Evolutionary conservation across 2,329 filamentous ascomycete genomes (phyloP), one percentile per base, ranked within the genome.

Genomic region (Aspergillus ustus): DNA sequence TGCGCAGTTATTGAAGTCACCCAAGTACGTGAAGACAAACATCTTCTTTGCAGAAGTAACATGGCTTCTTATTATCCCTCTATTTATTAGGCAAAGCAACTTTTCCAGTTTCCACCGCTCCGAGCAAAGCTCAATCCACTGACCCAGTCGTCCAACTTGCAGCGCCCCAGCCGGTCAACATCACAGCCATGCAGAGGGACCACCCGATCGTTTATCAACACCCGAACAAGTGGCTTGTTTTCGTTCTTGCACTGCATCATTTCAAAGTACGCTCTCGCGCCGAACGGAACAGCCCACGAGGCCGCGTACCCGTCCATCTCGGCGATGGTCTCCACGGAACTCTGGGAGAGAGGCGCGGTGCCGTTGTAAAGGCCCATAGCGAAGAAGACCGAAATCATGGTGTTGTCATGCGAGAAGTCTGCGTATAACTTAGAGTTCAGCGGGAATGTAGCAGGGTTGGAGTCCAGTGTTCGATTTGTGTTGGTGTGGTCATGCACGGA

Each of bases 371-470:
- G 79, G 0, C 92, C 91, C 65, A 97, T 73, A 0, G 92, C 92
- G 5, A 87, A 87, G 72, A 91, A 91, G 7, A 96, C 87, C 7
- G 85, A 84, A 31, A 86, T 87, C 87, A 97, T 92, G 72, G 90
- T 88, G 75, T 96, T 97, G 77, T 97, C 93, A 76, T 97, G 93
- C 65, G 89, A 91, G 73, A 97, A 97, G 76, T 97, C 93, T 0
- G 92, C 93, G 71, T 96, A 97, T 1, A 97, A 78, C 11, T 78
- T 79, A 48, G 80, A 77, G 63, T 84, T 83, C 0, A 96, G 79
- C 0, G 93, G 93, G 70, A 97, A 97, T 0, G 91, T 93, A 7
- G 77, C 72, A 0, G 84, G 78, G 61, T 87, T 82, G 5, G 79
- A 79, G 73, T 96, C 91, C 0, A 97, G 83, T 0, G 93, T 96